phyloP scores from a whole-genome alignment of 192 early-diverging fungal species.

The Coemansia sp. region DNA sequence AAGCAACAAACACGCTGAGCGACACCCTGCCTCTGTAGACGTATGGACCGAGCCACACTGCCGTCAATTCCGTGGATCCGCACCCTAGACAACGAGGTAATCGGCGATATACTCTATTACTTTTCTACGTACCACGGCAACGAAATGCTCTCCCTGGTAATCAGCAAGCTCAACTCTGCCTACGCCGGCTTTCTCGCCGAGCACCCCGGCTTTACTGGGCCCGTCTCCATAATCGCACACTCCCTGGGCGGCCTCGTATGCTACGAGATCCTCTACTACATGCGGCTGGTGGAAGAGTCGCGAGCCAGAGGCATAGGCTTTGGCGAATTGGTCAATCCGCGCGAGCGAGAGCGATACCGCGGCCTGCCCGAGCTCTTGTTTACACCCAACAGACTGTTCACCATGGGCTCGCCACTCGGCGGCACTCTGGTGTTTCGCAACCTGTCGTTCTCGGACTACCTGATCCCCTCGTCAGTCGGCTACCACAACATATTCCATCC shows the following conservation, averaged over 20 bases:
- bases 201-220: constrained; percentile 63
- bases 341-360: constrained; percentile 20
- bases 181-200: constrained; percentile 56
- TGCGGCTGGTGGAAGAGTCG: constrained; percentile 5
- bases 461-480: constrained; percentile 52
- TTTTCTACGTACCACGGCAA: constrained; percentile 51
- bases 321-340: background rate
- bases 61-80: constrained; percentile 55
- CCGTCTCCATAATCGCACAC: constrained; percentile 61
- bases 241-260: constrained; percentile 70
- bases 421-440: constrained; percentile 66
- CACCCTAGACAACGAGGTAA: constrained; percentile 45
- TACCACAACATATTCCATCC: constrained; percentile 76
- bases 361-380: constrained; percentile 24
- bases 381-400: constrained; percentile 33
- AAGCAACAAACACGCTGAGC: background rate
- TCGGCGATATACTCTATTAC: constrained; percentile 53
- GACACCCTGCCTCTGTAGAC: background rate
- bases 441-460: constrained; percentile 53
- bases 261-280: constrained; percentile 61
- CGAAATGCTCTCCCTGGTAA: constrained; percentile 56
- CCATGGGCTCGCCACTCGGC: constrained; percentile 46
- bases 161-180: constrained; percentile 56
- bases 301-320: constrained; percentile 6
- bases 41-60: constrained; percentile 49